Conservation (phyloP, 495 filamentous ascomycete species). For the Aspergillus ostianus region DNA sequence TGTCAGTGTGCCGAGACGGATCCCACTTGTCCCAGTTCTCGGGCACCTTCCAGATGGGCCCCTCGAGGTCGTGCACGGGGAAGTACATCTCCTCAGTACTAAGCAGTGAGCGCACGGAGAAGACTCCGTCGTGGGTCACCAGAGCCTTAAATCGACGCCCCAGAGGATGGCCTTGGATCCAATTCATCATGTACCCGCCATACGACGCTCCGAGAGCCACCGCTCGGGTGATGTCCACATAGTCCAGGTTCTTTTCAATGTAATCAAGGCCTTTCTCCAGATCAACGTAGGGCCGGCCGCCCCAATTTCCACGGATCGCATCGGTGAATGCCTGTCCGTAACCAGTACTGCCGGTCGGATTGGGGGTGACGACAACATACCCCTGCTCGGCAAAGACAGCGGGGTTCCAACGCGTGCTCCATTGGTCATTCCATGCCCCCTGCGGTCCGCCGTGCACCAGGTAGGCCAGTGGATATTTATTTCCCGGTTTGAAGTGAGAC, state of each 20-base stretch:
- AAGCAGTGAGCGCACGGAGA: conserved; percentile 73
- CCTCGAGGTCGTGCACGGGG: conserved; percentile 77
- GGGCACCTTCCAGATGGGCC: conserved; percentile 70
- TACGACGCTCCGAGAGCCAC: conserved; percentile 84
- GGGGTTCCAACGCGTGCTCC: conserved; percentile 90
- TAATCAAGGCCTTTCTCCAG: conserved; percentile 78
- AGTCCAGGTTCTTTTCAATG: conserved; percentile 66
- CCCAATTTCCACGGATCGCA: conserved; percentile 75
- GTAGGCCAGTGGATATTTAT: conserved; percentile 80
- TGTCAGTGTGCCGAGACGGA: conserved; percentile 62
- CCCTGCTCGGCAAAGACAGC: conserved; percentile 90
- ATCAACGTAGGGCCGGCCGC: conserved; percentile 75
- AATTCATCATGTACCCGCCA: conserved; percentile 83
- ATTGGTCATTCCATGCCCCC: conserved; percentile 77
- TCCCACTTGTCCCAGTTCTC: conserved; percentile 81
- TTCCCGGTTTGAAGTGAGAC: conserved; percentile 65
- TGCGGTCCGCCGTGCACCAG: conserved; percentile 90
- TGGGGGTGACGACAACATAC: conserved; percentile 83
- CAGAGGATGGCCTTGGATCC: conserved; percentile 53
- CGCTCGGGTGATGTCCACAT: conserved; percentile 72
- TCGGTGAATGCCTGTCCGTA: conserved; percentile 81
- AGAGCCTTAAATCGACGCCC: conserved; percentile 82
- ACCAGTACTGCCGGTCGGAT: conserved; percentile 83
- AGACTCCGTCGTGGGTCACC: conserved; percentile 89
- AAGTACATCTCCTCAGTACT: conserved; percentile 87